A percentile compares a stretch with the other conserved stretches of the same genome.
phyloP scores from a whole-genome alignment of 108 stramenopile species.

The Nitzschia sp. region DNA sequence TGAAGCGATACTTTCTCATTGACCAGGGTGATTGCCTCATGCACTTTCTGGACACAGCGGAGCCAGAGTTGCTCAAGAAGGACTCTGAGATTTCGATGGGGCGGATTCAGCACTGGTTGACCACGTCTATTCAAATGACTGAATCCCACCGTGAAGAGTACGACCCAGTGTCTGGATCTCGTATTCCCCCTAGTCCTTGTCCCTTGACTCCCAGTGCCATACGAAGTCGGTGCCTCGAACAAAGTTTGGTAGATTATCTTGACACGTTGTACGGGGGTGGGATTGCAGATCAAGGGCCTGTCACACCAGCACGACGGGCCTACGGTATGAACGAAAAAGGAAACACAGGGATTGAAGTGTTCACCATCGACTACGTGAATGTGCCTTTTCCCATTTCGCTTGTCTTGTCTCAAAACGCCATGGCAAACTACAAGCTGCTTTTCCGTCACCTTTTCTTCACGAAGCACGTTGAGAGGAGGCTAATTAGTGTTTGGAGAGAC shows the following conservation, averaged over 20 bases:
- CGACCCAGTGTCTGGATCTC: neutral
- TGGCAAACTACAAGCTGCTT: constrained; percentile 92
- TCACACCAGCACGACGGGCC: constrained; percentile 41
- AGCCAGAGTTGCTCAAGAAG: constrained; percentile 74
- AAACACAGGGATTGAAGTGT: constrained; percentile 84
- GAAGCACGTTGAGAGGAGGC: constrained; percentile 95
- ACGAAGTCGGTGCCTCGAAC: constrained; percentile 53
- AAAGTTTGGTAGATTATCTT: constrained; percentile 61
- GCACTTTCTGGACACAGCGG: constrained; percentile 92
- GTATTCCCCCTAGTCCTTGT: neutral
- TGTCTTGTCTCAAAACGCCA: constrained; percentile 69
- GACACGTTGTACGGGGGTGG: constrained; percentile 52
- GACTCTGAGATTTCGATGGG: constrained; percentile 58
- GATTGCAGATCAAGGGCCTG: constrained; percentile 42
- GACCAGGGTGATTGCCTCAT: constrained; percentile 97
- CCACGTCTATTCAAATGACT: constrained; percentile 56
- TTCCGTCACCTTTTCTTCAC: constrained; percentile 97
- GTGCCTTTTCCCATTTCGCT: constrained; percentile 92
- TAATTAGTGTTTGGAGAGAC: constrained; percentile 85
- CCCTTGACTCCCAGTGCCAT: constrained; percentile 30
- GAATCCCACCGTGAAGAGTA: constrained; percentile 28
- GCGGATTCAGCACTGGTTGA: constrained; percentile 83
- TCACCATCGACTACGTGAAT: constrained; percentile 76
- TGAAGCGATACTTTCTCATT: constrained; percentile 95
- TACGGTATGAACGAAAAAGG: constrained; percentile 42